Base-by-base conservation (phyloP, 805 yeast species). In the Ogataea corticis region DNA sequence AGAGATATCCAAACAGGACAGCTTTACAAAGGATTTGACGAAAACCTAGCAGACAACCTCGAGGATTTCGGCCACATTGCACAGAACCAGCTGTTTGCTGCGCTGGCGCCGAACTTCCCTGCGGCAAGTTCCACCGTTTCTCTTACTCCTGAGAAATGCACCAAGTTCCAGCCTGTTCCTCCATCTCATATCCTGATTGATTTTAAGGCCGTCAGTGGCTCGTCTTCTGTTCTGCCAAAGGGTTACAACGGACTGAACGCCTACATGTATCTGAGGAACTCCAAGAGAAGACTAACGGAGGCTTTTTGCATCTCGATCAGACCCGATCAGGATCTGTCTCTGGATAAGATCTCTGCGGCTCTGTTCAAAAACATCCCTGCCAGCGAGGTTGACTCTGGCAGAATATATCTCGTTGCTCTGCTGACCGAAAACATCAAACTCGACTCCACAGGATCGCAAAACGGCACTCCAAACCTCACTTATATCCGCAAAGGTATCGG, bases 271-370 rank as follows among this genome's bases (percentile, higher is more conserved):
- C 66, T 89, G 55, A 70, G 96, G 59, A 83, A 81, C 49, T 71
- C 77, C 23, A 75, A 75, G 42, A 77, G 72, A 57, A 71, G 86
- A 53, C 68, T 89, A 44, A 84, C 96, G 0, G 96, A 89, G 66
- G 85, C 95, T 0, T 87, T 85, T 67, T 80, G 85, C 4, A 80
- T 87, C 38, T 77, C 78, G 49, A 79, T 89, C 36, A 70, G 73
- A 41, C 71, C 84, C 1, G 78, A 77, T 13, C 78, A 79, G 41
- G 80, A 76, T 37, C 68, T 80, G 19, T 75, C 78, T 19, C 71
- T 86, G 45, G 87, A 85, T 47, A 82, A 80, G 54, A 72, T 87
- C 29, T 80, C 90, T 36, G 90, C 92, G 9, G 94, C 94, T 2
- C 67, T 89, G 42, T 89, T 88, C 63, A 76, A 82, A 57, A 84